Evolutionary conservation across 106 monocot species (phyloP), one percentile per base, ranked within the genome.

Genomic region (Acanthochlamys bracteata): DNA sequence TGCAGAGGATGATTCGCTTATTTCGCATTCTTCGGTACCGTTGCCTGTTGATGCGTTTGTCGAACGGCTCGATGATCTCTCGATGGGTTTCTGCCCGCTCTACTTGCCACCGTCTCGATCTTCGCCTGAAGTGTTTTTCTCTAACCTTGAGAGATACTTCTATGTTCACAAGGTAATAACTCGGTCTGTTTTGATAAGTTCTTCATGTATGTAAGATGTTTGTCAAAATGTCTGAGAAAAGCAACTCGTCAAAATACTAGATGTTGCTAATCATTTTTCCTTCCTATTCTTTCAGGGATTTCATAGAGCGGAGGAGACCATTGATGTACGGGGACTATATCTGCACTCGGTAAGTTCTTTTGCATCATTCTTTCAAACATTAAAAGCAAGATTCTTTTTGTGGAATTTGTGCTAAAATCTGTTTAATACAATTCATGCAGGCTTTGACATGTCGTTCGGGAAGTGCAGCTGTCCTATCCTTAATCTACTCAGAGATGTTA

Each of bases 1-100:
- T 7, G 83, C 80, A 19, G 87, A 88, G 80, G 87, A 88, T 52
- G 87, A 88, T 47, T 80, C 87, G 10, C 66, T 88, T 25, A 65
- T 83, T 17, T 88, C 87, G 13, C 83, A 83, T 42, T 80, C 87
- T 17, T 83, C 83, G 2, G 83, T 80, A 42, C 72, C 76, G 49
- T 72, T 88, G 4, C 87, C 87, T 0, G 83, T 83, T 39, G 83
- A 79, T 15, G 61, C 76, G 0, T 88, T 75, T 62, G 23, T 87
- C 53, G 63, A 63, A 23, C 55, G 83, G 41, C 66, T 88, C 43
- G 80, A 75, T 25, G 74, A 77, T 23, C 82, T 88, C 43, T 88
- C 82, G 19, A 69, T 73, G 68, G 85, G 61, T 3, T 86, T 82
- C 72, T 82, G 72, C 72, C 66, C 75, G 16, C 63, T 55, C 41